phyloP scores from a whole-genome alignment of 176 grass and related monocot genomes.

The Eremochloa ophiuroides region DNA sequence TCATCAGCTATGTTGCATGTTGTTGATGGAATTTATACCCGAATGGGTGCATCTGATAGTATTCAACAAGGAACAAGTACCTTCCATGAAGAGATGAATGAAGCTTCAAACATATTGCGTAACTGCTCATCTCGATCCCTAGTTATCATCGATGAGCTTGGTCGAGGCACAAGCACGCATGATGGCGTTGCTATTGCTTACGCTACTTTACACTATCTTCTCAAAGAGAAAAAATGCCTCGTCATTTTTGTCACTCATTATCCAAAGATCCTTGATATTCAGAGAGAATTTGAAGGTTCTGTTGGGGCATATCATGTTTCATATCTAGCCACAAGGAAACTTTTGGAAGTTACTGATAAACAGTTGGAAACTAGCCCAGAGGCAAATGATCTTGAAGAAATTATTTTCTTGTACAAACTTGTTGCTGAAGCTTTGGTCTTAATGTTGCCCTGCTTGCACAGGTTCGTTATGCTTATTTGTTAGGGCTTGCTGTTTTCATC shows the following conservation, averaged over 20 bases:
- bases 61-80: conserved; percentile 93
- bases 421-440: conserved; percentile 87
- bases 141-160: conserved; percentile 97
- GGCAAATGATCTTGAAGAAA: conserved; percentile 41
- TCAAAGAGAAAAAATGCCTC: conserved; percentile 64
- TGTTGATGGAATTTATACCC: conserved; percentile 82
- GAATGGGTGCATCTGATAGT: conserved; percentile 92
- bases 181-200: conserved; percentile 93
- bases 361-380: conserved; percentile 15
- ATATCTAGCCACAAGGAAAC: conserved; percentile 53
- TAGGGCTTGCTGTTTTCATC: not conserved
- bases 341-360: conserved; percentile 38
- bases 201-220: conserved; percentile 70
- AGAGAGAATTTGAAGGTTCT: conserved; percentile 72
- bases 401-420: conserved; percentile 97
- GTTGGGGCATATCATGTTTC: conserved; percentile 86
- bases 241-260: conserved; percentile 95
- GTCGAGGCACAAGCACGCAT: conserved; percentile 88
- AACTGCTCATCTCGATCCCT: conserved; percentile 74
- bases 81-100: conserved; percentile 85
- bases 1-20: conserved; percentile 76
- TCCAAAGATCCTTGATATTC: conserved; percentile 86
- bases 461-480: conserved; percentile 44
- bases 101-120: conserved; percentile 77
- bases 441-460: conserved; percentile 92